Evolutionary conservation across 2,329 filamentous ascomycete genomes (phyloP).

Genomic region (Sarocladium kiliense): DNA sequence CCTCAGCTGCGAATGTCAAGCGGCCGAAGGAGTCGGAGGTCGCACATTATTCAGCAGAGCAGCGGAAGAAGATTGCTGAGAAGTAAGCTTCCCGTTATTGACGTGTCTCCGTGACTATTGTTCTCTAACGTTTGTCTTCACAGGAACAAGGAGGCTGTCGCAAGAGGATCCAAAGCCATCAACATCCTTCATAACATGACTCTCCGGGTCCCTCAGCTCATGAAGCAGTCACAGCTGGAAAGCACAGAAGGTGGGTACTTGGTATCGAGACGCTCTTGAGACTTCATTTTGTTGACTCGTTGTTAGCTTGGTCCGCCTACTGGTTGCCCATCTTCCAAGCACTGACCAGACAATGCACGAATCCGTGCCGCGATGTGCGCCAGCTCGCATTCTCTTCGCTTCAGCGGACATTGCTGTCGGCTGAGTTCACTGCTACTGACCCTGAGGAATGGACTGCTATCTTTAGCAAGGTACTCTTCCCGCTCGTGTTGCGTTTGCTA

Average conservation of each 20-base stretch:
- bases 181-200: constrained; percentile 79
- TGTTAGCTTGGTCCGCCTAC: constrained; percentile 89
- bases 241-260: constrained; percentile 64
- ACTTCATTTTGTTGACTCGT: constrained; percentile 12
- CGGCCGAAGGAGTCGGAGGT: constrained; percentile 55
- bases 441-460: constrained; percentile 93
- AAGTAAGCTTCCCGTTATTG: constrained; percentile 17
- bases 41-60: constrained; percentile 28
- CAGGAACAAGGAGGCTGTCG: constrained; percentile 51
- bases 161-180: constrained; percentile 75
- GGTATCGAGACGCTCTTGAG: neutral
- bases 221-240: constrained; percentile 90
- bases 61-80: constrained; percentile 20
- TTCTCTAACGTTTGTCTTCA: neutral
- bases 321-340: constrained; percentile 94
- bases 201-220: constrained; percentile 74
- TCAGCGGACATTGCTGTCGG: constrained; percentile 79
- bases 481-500: constrained; percentile 77
- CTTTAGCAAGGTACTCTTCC: constrained; percentile 90
- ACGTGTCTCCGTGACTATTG: neutral
- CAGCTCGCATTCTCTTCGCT: constrained; percentile 82
- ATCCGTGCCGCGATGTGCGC: constrained; percentile 88
- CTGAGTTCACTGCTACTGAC: constrained; percentile 75
- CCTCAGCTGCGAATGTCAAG: constrained; percentile 62
- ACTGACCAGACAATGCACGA: constrained; percentile 84